Percentiles rank a stretch among this genome's conserved stretches.
phyloP scores from a whole-genome alignment of 2,329 filamentous ascomycete species.

The Zasmidium citrigriseum region DNA sequence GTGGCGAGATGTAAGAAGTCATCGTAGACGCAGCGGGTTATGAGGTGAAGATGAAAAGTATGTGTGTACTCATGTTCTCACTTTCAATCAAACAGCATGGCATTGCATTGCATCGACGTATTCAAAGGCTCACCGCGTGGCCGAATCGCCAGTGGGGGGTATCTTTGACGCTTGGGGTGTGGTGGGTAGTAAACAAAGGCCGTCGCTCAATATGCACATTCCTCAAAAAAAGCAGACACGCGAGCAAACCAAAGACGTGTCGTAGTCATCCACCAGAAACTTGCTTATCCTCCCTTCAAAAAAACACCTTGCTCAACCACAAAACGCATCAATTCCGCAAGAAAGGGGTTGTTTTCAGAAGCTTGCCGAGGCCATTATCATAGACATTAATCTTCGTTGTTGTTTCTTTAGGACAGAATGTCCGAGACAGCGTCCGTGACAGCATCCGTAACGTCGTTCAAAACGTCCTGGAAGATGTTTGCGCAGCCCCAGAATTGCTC shows the following conservation, averaged over 20 bases:
- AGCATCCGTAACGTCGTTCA: neutral
- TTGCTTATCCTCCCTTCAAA: neutral
- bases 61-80: neutral
- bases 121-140: neutral
- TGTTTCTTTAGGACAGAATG: neutral
- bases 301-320: constrained; percentile 4
- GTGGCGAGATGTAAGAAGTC: constrained; percentile 80
- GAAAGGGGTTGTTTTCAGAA: neutral
- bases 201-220: neutral
- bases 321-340: neutral
- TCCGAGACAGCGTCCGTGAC: neutral
- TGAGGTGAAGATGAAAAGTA: neutral
- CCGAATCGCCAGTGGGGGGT: neutral
- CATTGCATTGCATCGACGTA: no score
- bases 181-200: neutral
- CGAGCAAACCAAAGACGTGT: no score
- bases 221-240: neutral
- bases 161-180: neutral
- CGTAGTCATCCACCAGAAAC: no score
- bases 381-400: constrained; percentile 3
- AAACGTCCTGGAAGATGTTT: constrained; percentile 35
- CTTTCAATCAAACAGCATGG: no score
- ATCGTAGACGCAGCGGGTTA: neutral
- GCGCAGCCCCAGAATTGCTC: constrained; percentile 80
- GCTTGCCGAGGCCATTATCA: neutral